Evolutionary conservation across 164 flowering plant genomes (phyloP), one percentile per base, ranked within the genome.

Genomic region (Brasenia schreberi): DNA sequence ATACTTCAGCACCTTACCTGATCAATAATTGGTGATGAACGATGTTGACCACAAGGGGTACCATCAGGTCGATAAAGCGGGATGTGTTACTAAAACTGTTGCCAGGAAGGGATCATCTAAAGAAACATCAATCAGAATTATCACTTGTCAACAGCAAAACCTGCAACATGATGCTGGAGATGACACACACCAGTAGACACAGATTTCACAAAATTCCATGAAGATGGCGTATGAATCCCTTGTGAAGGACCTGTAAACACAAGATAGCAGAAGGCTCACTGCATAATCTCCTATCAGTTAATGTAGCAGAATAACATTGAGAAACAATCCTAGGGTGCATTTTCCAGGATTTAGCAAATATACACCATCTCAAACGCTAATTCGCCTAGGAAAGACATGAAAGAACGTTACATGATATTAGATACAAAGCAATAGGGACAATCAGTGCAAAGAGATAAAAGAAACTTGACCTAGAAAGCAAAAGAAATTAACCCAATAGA

Each of bases 1-100:
- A 33, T 33, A 33, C 39, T 33, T 33, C 39, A 33, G 39, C 39
- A 33, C 39, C 11, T 12, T 67, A 93, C 98, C 96, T 90, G 98
- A 74, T 87, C 85, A 71, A 93, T 81, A 65, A 88, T 63, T 66
- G 83, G 77, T 27, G 94, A 87, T 69, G 77, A 71, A 49, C 98
- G 98, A 61, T 82, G 73, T 63, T 80, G 76, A 64, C 98, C 98
- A 78, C 97, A 93, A 4, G 78, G 49, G 67, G 96, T 87, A 79
- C 77, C 49, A 73, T 90, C 88, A 9, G 77, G 83, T 42, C 98
- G 96, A 78, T 87, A 85, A 65, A 93, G 71, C 42, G 98, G 98
- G 59, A 90, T 93, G 98, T 18, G 92, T 90, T 79, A 93, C 76
- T 43, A 93, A 70, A 63, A 90, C 92, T 79, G 84, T 86, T 65